These are phyloP conservation scores for Luffa aegyptiaca DNA, from an alignment of 306 rosid genomes.

Conservation along the genomic window DNA sequence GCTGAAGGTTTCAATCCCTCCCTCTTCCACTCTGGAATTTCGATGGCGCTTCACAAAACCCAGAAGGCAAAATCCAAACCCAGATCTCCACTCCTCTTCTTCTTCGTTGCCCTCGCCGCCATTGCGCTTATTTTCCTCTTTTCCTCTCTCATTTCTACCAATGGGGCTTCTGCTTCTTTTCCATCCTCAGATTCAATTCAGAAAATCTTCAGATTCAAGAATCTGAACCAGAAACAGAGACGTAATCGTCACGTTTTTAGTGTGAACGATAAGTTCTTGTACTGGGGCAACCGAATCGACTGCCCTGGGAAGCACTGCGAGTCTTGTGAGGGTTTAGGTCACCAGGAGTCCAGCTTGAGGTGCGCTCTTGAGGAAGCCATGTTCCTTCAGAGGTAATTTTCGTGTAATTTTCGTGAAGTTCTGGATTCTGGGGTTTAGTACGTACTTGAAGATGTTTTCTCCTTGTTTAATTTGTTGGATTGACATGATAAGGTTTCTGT, in stretches of 20 bases:
- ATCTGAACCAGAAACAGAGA: background rate
- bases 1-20: background rate
- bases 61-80: constrained; percentile 35
- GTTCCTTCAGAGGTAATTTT: constrained; percentile 41
- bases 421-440: background rate
- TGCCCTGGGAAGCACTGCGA: constrained; percentile 93
- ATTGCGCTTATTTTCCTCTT: constrained; percentile 37
- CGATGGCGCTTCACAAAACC: constrained; percentile 39
- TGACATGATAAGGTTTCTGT: background rate
- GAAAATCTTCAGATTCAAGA: background rate
- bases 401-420: constrained; percentile 4
- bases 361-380: constrained; percentile 92
- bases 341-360: constrained; percentile 95
- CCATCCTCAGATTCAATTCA: constrained; percentile 13
- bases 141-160: constrained; percentile 37
- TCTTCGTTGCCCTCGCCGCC: constrained; percentile 22
- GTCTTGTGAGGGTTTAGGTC: constrained; percentile 84
- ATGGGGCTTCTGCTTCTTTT: constrained; percentile 6
- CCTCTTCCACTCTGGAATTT: constrained; percentile 15
- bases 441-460: background rate
- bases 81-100: constrained; percentile 37
- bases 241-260: constrained; percentile 1
- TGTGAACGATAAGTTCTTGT: constrained; percentile 44
- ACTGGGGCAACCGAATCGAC: constrained; percentile 82
- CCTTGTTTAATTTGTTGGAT: background rate